Percentiles rank a stretch among this genome's conserved stretches.
phyloP scores from a whole-genome alignment of 345 rosid species.

The Linum tenue region DNA sequence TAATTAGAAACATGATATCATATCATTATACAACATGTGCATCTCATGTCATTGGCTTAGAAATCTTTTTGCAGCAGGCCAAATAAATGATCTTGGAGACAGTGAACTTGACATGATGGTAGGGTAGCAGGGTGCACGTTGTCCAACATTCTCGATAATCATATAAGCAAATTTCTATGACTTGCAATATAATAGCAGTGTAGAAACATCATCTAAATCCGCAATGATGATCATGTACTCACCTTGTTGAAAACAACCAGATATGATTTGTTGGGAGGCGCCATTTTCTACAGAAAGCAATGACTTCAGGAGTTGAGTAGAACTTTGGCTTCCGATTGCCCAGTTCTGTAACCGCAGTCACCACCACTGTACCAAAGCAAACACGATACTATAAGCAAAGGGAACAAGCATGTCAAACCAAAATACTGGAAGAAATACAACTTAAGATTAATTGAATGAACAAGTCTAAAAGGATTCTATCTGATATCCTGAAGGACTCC shows the following conservation, averaged over 20 bases:
- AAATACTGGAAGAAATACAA: not conserved
- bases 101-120: no score
- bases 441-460: not conserved
- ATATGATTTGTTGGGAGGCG: slow-evolving; percentile 85
- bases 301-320: slow-evolving; percentile 83
- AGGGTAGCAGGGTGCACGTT: no score
- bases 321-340: slow-evolving; percentile 88
- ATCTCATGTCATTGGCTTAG: no score
- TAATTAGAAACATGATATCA: slow-evolving; percentile 4
- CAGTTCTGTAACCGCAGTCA: slow-evolving; percentile 89
- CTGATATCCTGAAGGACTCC: no score
- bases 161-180: not conserved
- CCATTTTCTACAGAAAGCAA: slow-evolving; percentile 86
- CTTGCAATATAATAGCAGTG: not conserved
- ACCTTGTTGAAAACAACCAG: slow-evolving; percentile 95
- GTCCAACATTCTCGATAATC: no score
- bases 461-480: not conserved
- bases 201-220: not conserved
- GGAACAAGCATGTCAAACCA: not conserved
- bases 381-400: slow-evolving; percentile 3
- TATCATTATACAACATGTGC: not conserved
- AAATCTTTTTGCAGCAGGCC: no score
- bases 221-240: not conserved
- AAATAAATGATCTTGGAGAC: no score
- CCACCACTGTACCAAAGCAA: slow-evolving; percentile 58